These are phyloP conservation scores for Blastobotrys arbuscula DNA, from an alignment of 1,139 yeast genomes.

Conservation along the genomic window DNA sequence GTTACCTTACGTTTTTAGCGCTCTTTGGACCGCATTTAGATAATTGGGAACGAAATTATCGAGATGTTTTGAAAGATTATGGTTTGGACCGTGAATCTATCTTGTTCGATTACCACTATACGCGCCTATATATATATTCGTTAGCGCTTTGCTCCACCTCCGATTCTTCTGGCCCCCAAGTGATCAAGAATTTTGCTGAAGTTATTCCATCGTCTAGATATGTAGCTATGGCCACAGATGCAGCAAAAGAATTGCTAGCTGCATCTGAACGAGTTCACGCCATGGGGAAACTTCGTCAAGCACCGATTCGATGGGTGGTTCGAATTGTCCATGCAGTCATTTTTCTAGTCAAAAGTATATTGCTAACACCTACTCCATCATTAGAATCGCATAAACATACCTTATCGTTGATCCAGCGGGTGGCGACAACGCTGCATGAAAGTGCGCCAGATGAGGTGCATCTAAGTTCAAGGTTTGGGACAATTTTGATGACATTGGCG, in stretches of 20 bases:
- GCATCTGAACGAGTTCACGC: constrained; percentile 66
- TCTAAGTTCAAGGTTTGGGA: constrained; percentile 73
- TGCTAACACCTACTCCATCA: constrained; percentile 42
- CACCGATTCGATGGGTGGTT: constrained; percentile 90
- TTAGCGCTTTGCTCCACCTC: constrained; percentile 47
- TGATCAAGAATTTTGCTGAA: constrained; percentile 50
- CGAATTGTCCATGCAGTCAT: constrained; percentile 88
- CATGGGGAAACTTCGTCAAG: constrained; percentile 57
- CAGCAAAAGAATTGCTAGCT: constrained; percentile 75
- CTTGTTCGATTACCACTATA: constrained; percentile 76
- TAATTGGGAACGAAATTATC: constrained; percentile 68
- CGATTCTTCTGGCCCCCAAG: constrained; percentile 31
- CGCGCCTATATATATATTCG: constrained; percentile 76
- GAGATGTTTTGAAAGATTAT: constrained; percentile 48
- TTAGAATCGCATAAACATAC: constrained; percentile 50
- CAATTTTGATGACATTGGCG: constrained; percentile 70
- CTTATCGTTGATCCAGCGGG: constrained; percentile 58
- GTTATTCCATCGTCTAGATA: constrained; percentile 68
- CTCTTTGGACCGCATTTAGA: constrained; percentile 71
- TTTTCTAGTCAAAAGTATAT: constrained; percentile 76
- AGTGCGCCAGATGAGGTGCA: constrained; percentile 90
- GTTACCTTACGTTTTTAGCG: constrained; percentile 60
- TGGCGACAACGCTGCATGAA: constrained; percentile 70
- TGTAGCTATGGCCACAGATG: constrained; percentile 73
- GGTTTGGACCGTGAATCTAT: constrained; percentile 63